phyloP scores from a whole-genome alignment of 176 grass and related monocot genomes.

The Ensete ventricosum region DNA sequence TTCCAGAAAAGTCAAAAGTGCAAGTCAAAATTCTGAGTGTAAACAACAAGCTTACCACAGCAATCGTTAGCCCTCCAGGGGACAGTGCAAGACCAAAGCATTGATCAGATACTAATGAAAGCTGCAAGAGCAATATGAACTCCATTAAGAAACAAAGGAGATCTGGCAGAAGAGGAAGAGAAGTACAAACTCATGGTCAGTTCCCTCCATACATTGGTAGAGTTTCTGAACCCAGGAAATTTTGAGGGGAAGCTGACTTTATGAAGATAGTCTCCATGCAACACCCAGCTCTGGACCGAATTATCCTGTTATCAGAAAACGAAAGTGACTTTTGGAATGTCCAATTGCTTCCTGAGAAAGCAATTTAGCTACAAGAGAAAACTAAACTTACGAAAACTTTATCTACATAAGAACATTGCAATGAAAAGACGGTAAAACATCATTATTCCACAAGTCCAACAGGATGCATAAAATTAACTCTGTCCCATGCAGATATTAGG shows the following conservation, averaged over 20 bases:
- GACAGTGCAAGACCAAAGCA: slow-evolving; percentile 77
- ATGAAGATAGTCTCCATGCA: slow-evolving; percentile 37
- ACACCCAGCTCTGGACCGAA: slow-evolving; percentile 64
- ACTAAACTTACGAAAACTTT: no score
- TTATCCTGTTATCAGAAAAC: slow-evolving; percentile 49
- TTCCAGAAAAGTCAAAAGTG: background rate
- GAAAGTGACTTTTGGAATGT: background rate
- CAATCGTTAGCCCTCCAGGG: slow-evolving; percentile 78
- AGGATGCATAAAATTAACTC: no score
- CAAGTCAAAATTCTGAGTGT: background rate
- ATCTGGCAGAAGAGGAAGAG: slow-evolving; percentile 16
- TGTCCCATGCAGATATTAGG: no score
- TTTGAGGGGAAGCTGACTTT: slow-evolving; percentile 45
- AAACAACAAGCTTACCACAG: slow-evolving; percentile 36
- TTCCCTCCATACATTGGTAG: slow-evolving; percentile 37
- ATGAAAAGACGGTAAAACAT: no score
- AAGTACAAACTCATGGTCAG: background rate
- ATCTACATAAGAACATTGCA: no score
- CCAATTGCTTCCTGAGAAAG: background rate
- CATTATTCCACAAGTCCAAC: no score
- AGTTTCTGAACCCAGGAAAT: slow-evolving; percentile 39
- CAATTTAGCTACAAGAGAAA: background rate
- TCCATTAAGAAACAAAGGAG: slow-evolving; percentile 20
- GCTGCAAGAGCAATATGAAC: slow-evolving; percentile 43
- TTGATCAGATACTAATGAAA: slow-evolving; percentile 57